Evolutionary conservation across 768 basidiomycete species (phyloP), one percentile per base, ranked within the genome.

Genomic region (Chalciporus pseudorubinellus): DNA sequence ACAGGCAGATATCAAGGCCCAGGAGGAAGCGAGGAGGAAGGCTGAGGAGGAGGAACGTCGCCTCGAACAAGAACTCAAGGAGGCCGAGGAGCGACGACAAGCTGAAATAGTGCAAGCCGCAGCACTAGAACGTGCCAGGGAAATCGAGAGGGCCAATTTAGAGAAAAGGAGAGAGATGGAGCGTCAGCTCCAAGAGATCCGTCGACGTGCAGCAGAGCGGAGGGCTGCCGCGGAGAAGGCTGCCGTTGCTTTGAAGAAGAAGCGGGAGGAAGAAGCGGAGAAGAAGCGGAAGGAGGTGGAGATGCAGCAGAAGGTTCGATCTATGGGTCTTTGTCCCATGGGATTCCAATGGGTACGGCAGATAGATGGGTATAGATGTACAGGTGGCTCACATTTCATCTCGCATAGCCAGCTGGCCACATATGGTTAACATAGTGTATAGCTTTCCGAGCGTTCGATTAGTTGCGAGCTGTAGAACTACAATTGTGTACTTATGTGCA

Each of bases 311-410:
- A 77, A 72, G 50, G 59, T 84, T 7, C 65, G 70, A 0, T 8
- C 45, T 0, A 76, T 84, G 73, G 85, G 84, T 0, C 59, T 75
- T 4, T 86, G 85, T 58, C 59, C 61, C 0, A 56, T 36, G 2
- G 79, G 79, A 14, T 82, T 43, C 48, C 55, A 16, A 20, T 83
- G 80, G 81, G 73, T 74, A 50, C 73, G 64, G 38, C 65, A 72
- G 41, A 31, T 7, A 0, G 24, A 13, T 7, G 79, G 78, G 6
- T 81, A 81, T 59, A 61, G 76, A 9, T 81, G 80, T 54, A 67
- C 68, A 0, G 80, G 71, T 3, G 79, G 80, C 1, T 16, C 41
- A 2, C 81, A 82, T 61, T 81, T 65, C 45, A 42, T 80, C 4
- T 49, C 63, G 22, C 14, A 45, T 18, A 40, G 36, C 2, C 22